Conservation (phyloP, 768 basidiomycete species). For the Lactifluus hygrophoroides region DNA sequence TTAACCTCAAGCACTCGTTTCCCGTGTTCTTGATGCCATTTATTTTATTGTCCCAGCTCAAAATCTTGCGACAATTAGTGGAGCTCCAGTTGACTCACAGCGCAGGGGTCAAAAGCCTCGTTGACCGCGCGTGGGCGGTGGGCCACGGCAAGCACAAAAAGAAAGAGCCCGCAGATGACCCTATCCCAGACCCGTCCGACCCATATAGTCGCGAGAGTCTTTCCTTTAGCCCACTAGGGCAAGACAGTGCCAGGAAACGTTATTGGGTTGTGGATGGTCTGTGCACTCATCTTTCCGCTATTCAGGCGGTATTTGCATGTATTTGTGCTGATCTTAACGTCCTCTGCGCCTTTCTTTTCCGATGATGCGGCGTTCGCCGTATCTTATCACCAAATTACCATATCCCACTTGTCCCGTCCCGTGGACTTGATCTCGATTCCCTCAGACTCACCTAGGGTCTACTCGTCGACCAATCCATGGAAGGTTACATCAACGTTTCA, state of each 20-base stretch:
- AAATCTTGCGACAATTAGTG: constrained; percentile 74
- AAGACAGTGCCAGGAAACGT: constrained; percentile 65
- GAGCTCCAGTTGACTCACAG: constrained; percentile 74
- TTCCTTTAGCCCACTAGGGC: constrained; percentile 63
- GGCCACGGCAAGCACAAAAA: constrained; percentile 81
- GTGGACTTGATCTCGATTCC: constrained; percentile 3
- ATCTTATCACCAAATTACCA: constrained; percentile 23
- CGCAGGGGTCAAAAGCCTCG: constrained; percentile 54
- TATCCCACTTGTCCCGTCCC: constrained; percentile 16
- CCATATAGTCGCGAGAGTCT: constrained; percentile 59
- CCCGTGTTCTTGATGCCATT: constrained; percentile 21
- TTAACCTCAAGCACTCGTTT: constrained; percentile 22
- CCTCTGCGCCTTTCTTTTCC: constrained; percentile 34
- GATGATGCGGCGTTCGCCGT: constrained; percentile 35
- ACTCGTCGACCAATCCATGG: constrained; percentile 84
- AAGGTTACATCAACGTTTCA: constrained; percentile 75
- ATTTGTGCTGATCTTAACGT: constrained; percentile 43
- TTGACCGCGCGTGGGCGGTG: constrained; percentile 85
- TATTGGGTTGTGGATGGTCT: constrained; percentile 87
- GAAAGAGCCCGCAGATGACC: constrained; percentile 47
- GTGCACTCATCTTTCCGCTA: constrained; percentile 39
- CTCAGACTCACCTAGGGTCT: constrained; percentile 77
- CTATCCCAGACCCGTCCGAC: constrained; percentile 46
- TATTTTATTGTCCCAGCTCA: constrained; percentile 45
- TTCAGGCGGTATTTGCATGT: constrained; percentile 51